Percentiles rank a stretch among this genome's conserved stretches.
These are phyloP conservation scores for Ophiognomonia clavigignenti-juglandacearum DNA, from an alignment of 2,329 filamentous ascomycete species.

Conservation along the genomic window DNA sequence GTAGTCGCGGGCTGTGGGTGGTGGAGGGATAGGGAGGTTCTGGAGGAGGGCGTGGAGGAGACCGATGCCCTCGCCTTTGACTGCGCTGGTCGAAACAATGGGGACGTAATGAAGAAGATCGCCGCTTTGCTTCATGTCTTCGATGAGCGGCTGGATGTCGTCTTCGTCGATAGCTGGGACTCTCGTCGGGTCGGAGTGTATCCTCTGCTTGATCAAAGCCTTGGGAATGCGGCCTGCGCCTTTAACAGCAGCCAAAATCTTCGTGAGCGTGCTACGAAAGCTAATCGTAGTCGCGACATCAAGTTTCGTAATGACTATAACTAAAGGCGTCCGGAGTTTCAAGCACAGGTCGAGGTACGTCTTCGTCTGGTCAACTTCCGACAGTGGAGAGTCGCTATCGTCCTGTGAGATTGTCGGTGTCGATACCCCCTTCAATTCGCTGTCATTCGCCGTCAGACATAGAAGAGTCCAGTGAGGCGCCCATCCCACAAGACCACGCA, in stretches of 20 bases:
- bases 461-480: slow-evolving; percentile 89
- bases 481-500: slow-evolving; percentile 91
- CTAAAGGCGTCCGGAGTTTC: slow-evolving; percentile 70
- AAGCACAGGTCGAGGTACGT: slow-evolving; percentile 83
- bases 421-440: slow-evolving; percentile 35
- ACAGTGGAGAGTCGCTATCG: slow-evolving; percentile 41
- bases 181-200: slow-evolving; percentile 46
- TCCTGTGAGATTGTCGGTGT: slow-evolving; percentile 43
- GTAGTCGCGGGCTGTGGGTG: slow-evolving; percentile 48
- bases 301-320: slow-evolving; percentile 84
- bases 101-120: slow-evolving; percentile 59
- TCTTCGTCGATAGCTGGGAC: slow-evolving; percentile 52
- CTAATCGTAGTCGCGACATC: slow-evolving; percentile 74
- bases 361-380: slow-evolving; percentile 66
- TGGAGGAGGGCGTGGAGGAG: slow-evolving; percentile 77
- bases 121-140: slow-evolving; percentile 39
- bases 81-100: slow-evolving; percentile 81
- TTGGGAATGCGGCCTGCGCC: slow-evolving; percentile 66
- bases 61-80: slow-evolving; percentile 77
- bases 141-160: slow-evolving; percentile 54
- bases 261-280: slow-evolving; percentile 65
- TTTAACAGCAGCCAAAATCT: slow-evolving; percentile 74
- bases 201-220: slow-evolving; percentile 58
- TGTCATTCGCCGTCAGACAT: slow-evolving; percentile 78
- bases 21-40: slow-evolving; percentile 64